Conservation (phyloP, 805 yeast species). For the Starmerella powellii region DNA sequence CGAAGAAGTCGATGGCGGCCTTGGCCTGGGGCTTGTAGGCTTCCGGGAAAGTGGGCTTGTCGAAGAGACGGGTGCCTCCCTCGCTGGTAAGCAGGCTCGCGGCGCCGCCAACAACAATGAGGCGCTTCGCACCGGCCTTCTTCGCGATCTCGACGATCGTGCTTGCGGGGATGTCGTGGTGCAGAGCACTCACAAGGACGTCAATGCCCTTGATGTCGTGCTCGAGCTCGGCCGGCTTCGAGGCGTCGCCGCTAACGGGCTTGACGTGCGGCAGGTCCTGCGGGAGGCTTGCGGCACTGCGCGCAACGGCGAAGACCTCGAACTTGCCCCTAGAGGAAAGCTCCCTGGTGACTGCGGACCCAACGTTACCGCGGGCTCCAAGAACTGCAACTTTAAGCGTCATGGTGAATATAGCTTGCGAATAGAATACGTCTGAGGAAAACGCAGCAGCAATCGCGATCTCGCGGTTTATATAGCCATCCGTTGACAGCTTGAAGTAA, state of each 20-base stretch:
- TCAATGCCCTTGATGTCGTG: conserved; percentile 9
- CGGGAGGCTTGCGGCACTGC: conserved; percentile 8
- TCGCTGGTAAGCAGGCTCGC: conserved; percentile 8
- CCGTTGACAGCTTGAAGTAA: no score
- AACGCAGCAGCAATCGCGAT: neutral
- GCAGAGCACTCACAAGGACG: conserved; percentile 10
- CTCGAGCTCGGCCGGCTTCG: conserved; percentile 7
- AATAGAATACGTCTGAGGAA: neutral
- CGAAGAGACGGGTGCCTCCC: conserved; percentile 14
- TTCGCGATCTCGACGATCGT: conserved; percentile 4
- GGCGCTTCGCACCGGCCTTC: conserved; percentile 12
- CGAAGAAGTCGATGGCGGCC: conserved; percentile 5
- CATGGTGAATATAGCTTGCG: no score
- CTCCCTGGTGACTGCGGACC: conserved; percentile 13
- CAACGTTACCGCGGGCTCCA: conserved; percentile 30
- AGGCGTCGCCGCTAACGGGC: conserved; percentile 11
- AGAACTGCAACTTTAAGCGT: conserved; percentile 15
- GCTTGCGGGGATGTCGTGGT: conserved; percentile 6
- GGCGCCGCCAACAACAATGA: conserved; percentile 16
- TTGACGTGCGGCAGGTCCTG: conserved; percentile 4
- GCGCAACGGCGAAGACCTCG: conserved; percentile 13
- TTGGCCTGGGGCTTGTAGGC: conserved; percentile 7
- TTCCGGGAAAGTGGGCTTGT: conserved; percentile 14
- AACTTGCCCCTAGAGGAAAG: conserved; percentile 9
- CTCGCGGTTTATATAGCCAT: neutral